A percentile compares a stretch with the other conserved stretches of the same genome.
Conservation (phyloP, 1,284 basidiomycete genomes). For the Leccinum angustisporum region DNA sequence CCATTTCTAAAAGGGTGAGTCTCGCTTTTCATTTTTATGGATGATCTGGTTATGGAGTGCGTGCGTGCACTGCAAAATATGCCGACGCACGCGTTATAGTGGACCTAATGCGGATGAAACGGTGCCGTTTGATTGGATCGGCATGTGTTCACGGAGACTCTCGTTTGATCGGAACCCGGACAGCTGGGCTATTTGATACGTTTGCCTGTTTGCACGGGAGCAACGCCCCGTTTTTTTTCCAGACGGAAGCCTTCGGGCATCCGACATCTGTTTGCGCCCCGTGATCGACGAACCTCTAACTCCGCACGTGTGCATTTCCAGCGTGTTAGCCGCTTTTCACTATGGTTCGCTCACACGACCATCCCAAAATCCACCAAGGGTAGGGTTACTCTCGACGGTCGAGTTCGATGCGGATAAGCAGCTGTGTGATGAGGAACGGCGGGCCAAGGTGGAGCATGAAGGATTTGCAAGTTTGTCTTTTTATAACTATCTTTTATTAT, state of each 20-base stretch:
- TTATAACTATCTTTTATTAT: background rate
- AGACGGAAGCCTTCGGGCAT: conserved; percentile 13
- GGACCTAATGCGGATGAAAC: conserved; percentile 14
- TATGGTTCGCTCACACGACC: conserved; percentile 67
- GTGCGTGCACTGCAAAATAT: background rate
- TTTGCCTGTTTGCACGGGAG: background rate
- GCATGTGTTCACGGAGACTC: background rate
- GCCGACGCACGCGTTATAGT: background rate
- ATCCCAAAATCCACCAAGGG: conserved; percentile 61
- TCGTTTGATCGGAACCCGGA: conserved; percentile 4
- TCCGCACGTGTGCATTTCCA: conserved; percentile 19
- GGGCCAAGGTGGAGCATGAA: conserved; percentile 19
- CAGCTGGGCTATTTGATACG: background rate
- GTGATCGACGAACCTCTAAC: background rate
- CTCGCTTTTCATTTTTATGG: background rate
- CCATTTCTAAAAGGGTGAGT: conserved; percentile 54
- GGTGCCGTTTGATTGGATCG: background rate
- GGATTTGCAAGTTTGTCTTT: conserved; percentile 27
- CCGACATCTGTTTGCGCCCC: conserved; percentile 8
- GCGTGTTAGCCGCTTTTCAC: conserved; percentile 56
- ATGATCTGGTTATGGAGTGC: background rate
- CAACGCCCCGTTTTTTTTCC: background rate
- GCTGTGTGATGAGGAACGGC: conserved; percentile 27
- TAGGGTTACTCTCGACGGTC: conserved; percentile 69
- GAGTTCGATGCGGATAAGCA: conserved; percentile 45